Evolutionary conservation across 1,139 yeast species (phyloP).

Genomic region (Kodamaea sp.): DNA sequence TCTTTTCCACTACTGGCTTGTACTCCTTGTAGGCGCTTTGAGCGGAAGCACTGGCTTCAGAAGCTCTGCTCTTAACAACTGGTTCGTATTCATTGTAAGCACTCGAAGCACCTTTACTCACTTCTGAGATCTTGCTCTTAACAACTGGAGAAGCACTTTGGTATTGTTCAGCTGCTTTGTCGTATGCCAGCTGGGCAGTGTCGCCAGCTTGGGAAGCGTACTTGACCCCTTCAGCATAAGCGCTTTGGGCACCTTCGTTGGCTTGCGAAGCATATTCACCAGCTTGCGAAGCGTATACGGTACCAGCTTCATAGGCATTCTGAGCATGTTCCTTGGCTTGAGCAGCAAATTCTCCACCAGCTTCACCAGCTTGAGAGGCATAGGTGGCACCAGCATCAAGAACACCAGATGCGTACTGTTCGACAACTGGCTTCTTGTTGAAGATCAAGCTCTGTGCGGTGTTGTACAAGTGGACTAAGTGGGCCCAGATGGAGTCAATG

Average conservation of each 20-base stretch:
- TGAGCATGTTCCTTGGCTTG: slow-evolving; percentile 5
- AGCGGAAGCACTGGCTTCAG: slow-evolving; percentile 6
- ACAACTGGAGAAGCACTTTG: slow-evolving; percentile 5
- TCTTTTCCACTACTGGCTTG: slow-evolving; percentile 9
- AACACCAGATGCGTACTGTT: slow-evolving; percentile 9
- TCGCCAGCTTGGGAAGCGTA: not conserved
- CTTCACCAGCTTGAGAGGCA: slow-evolving; percentile 6
- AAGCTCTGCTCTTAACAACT: slow-evolving; percentile 4
- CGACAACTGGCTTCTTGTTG: slow-evolving; percentile 12
- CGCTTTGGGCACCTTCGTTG: not conserved
- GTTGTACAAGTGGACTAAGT: slow-evolving; percentile 15
- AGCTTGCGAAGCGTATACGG: slow-evolving; percentile 5
- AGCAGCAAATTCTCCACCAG: slow-evolving; percentile 10
- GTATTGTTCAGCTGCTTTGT: not conserved
- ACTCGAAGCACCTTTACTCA: slow-evolving; percentile 6
- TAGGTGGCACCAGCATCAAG: slow-evolving; percentile 4
- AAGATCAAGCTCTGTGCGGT: slow-evolving; percentile 4
- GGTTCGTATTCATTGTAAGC: slow-evolving; percentile 13
- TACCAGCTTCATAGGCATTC: slow-evolving; percentile 7
- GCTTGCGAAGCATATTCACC: slow-evolving; percentile 8
- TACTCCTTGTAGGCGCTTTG: slow-evolving; percentile 13
- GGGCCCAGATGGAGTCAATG: slow-evolving; percentile 18
- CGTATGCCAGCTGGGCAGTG: slow-evolving; percentile 1
- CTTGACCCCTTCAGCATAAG: not conserved
- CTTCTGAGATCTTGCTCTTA: slow-evolving; percentile 5